phyloP scores from a whole-genome alignment of 2,329 filamentous ascomycete species.

The Fusarium phyllophilum region DNA sequence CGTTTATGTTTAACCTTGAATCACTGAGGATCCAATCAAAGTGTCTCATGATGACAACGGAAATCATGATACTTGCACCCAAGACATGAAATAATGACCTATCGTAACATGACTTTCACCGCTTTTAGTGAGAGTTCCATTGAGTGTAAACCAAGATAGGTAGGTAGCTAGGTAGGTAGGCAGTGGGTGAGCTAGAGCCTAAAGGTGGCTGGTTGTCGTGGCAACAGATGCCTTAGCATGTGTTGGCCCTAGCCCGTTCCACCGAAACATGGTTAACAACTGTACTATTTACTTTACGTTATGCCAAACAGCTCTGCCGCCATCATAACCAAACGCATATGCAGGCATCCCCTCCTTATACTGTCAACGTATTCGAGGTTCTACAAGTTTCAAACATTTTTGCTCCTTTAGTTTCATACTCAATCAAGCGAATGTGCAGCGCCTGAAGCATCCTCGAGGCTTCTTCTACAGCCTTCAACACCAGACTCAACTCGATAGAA shows the following conservation, averaged over 20 bases:
- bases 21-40: background rate
- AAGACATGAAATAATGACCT: conserved; percentile 7
- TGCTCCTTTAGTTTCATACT: background rate
- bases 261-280: conserved; percentile 25
- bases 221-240: conserved; percentile 27
- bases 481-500: conserved; percentile 10
- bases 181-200: background rate
- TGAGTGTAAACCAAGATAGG: background rate
- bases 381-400: conserved; percentile 14
- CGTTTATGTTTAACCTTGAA: conserved; percentile 3
- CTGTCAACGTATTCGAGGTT: conserved; percentile 19
- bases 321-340: conserved; percentile 16
- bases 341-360: conserved; percentile 40
- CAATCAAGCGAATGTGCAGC: conserved; percentile 1
- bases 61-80: background rate
- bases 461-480: conserved; percentile 3
- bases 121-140: background rate
- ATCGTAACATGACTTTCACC: background rate
- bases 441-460: conserved; percentile 2
- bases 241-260: conserved; percentile 31
- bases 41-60: conserved; percentile 13
- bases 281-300: conserved; percentile 37
- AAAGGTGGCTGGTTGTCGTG: conserved; percentile 33
- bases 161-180: background rate
- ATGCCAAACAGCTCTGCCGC: conserved; percentile 35